Evolutionary conservation across 192 early-diverging fungal species (phyloP), one percentile per base, ranked within the genome.

Genomic region (Helicostylum pulchrum): DNA sequence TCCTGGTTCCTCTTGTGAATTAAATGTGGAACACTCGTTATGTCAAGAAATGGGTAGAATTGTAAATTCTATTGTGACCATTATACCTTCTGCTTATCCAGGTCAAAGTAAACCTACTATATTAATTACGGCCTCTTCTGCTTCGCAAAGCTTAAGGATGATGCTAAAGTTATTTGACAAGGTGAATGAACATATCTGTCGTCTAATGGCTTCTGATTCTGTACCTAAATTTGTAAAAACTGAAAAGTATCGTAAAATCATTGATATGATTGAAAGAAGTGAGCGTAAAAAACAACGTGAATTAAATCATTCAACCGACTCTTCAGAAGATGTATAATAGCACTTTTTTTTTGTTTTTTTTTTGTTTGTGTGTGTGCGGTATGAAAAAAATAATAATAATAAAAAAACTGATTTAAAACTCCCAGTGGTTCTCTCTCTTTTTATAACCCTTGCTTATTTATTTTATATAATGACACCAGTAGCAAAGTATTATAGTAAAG

Each of bases 161-260:
- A 62, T 70, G 31, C 54, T 78, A 21, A 68, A 65, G 43, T 71
- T 89, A 68, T 87, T 88, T 70, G 81, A 87, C 43, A 58, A 63
- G 21, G 80, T 84, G 8, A 78, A 90, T 56, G 83, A 87, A 4
- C 86, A 90, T 46, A 87, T 92, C 52, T 92, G 86, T 73, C 63
- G 79, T 31, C 68, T 91, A 9, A 85, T 90, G 85, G 86, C 90
- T 1, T 81, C 82, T 2, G 90, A 91, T 61, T 90, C 88, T 21
- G 82, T 90, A 21, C 88, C 90, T 1, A 91, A 89, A 68, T 91
- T 90, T 68, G 70, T 82, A 10, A 83, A 76, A 52, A 89, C 89
- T 1, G 50, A 53, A 8, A 52, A 53, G 26, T 64, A 64, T 30
- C 57, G 57, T 14, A 59, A 59, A 21, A 59, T 59, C 12, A 59